Percentiles rank a stretch among this genome's conserved stretches.
Conservation (phyloP, 1,284 basidiomycete species). For the Ceratobasidium sp. region DNA sequence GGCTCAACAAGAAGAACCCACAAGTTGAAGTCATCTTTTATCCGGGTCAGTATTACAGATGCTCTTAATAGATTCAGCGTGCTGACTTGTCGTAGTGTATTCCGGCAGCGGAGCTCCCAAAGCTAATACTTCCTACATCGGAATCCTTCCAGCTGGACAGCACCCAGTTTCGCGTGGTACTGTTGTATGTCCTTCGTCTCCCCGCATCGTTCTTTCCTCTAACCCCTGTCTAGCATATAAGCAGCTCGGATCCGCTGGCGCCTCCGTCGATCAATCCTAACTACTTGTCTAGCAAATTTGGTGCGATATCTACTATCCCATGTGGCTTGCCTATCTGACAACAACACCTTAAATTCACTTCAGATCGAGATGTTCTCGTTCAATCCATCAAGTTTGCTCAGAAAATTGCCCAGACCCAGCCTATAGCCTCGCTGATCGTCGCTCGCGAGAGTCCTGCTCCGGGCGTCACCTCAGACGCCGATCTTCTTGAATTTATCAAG, state of each 20-base stretch:
- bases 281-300: slow-evolving; percentile 16
- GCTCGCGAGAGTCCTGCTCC: slow-evolving; percentile 31
- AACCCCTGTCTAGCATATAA: slow-evolving; percentile 12
- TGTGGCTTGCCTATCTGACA: neutral
- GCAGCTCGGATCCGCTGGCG: slow-evolving; percentile 7
- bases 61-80: neutral
- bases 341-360: neutral
- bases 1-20: slow-evolving; percentile 39
- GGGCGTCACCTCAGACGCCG: slow-evolving; percentile 23
- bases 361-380: slow-evolving; percentile 47
- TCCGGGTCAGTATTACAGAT: slow-evolving; percentile 1
- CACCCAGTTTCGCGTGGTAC: slow-evolving; percentile 47
- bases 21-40: slow-evolving; percentile 44
- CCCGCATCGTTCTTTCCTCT: neutral
- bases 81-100: too few relatives aligned
- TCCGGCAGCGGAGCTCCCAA: slow-evolving; percentile 42
- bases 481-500: slow-evolving; percentile 22
- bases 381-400: slow-evolving; percentile 48
- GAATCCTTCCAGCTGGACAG: slow-evolving; percentile 50
- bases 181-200: neutral
- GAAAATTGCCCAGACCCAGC: slow-evolving; percentile 38
- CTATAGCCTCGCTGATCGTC: slow-evolving; percentile 39
- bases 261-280: slow-evolving; percentile 1
- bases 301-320: neutral
- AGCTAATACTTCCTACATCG: slow-evolving; percentile 42